phyloP scores from a whole-genome alignment of 2,329 filamentous ascomycete genomes.

The Pseudogymnoascus sp. region DNA sequence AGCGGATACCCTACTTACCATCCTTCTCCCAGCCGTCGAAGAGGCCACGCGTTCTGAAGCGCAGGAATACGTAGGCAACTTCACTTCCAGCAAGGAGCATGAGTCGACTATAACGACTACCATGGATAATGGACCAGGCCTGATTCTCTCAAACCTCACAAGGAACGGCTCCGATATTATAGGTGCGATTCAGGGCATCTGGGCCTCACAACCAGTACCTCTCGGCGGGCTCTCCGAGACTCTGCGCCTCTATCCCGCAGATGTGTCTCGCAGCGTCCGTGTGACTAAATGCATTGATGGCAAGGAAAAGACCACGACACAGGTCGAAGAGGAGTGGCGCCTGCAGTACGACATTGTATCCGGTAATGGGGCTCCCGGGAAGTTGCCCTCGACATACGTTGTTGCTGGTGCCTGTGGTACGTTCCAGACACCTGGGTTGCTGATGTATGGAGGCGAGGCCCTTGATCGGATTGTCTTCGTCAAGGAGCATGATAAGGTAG shows the following conservation, averaged over 20 bases:
- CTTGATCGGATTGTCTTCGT: constrained; percentile 1
- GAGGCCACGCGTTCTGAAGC: neutral
- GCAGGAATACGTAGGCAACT: neutral
- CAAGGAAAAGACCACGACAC: neutral
- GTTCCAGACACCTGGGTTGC: neutral
- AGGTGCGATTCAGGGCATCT: neutral
- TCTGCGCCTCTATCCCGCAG: neutral
- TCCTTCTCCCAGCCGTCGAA: neutral
- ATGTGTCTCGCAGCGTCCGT: neutral
- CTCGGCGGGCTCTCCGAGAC: neutral
- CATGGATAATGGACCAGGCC: neutral
- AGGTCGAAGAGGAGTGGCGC: constrained; percentile 1
- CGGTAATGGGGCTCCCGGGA: neutral
- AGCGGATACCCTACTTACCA: neutral
- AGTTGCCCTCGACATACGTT: neutral
- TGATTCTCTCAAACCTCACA: constrained; percentile 1
- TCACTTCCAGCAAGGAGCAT: neutral
- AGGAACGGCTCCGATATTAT: neutral
- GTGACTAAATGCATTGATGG: neutral
- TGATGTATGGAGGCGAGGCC: neutral
- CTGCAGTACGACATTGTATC: neutral
- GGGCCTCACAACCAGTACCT: neutral
- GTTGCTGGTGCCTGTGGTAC: neutral
- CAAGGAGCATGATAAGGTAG: neutral
- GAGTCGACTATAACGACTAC: neutral